Evolutionary conservation across 768 basidiomycete genomes (phyloP).

Genomic region (Amanita exitialis): DNA sequence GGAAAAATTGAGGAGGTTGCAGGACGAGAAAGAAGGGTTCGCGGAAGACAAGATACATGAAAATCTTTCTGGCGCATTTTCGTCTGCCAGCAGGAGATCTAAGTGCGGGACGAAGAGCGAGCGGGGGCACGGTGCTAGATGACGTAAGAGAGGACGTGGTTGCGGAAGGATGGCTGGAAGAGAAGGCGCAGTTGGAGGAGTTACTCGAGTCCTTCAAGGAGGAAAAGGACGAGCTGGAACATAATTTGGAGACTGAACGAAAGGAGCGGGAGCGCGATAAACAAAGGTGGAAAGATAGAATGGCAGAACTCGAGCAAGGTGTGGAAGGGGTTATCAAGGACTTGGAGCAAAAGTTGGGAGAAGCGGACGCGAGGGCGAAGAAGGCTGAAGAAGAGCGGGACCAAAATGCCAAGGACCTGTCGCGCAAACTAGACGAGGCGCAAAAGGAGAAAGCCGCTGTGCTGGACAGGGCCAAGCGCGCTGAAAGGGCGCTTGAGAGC

Average conservation of each 20-base stretch:
- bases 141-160: conserved; percentile 53
- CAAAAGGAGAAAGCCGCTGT: conserved; percentile 47
- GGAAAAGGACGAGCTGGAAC: conserved; percentile 35
- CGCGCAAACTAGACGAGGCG: conserved; percentile 32
- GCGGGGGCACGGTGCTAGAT: conserved; percentile 42
- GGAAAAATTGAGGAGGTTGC: conserved; percentile 40
- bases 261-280: conserved; percentile 55
- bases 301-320: conserved; percentile 61
- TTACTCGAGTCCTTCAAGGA: conserved; percentile 39
- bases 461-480: conserved; percentile 50
- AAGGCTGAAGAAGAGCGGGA: conserved; percentile 28
- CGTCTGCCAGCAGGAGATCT: conserved; percentile 21
- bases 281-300: conserved; percentile 59
- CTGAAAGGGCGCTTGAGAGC: conserved; percentile 51
- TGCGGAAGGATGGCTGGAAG: conserved; percentile 63
- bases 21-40: conserved; percentile 32
- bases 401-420: conserved; percentile 32
- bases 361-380: conserved; percentile 37
- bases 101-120: conserved; percentile 35
- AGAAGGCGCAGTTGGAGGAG: conserved; percentile 51
- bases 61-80: conserved; percentile 12
- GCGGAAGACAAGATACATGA: not conserved
- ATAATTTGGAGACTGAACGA: conserved; percentile 42
- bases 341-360: conserved; percentile 44
- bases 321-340: conserved; percentile 59